These are phyloP conservation scores for Saccharomycopsis schoenii DNA, from an alignment of 805 yeast species.

Conservation along the genomic window DNA sequence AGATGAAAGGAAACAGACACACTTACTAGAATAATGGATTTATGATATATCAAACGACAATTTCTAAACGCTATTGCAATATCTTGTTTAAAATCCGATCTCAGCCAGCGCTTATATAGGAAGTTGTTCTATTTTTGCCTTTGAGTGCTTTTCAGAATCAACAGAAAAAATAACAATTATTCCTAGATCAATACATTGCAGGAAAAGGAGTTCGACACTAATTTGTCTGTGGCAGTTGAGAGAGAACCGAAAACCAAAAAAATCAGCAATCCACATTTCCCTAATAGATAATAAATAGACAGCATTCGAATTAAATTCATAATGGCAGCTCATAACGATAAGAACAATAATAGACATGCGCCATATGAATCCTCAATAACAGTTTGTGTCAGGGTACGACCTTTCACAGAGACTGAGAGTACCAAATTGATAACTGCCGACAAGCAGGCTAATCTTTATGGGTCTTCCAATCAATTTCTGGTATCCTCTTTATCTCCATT, in stretches of 20 bases:
- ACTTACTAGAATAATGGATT: background rate
- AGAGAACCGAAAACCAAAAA: too few species aligned
- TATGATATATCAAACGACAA: too few species aligned
- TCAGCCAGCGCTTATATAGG: background rate
- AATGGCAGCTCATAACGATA: constrained; percentile 1
- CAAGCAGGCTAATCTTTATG: constrained; percentile 29
- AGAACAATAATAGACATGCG: background rate
- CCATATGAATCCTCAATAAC: constrained; percentile 48
- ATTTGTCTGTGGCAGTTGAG: too few species aligned
- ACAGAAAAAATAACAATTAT: too few species aligned
- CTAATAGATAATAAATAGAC: too few species aligned
- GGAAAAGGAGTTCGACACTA: too few species aligned
- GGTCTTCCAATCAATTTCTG: constrained; percentile 26
- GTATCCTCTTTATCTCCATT: constrained; percentile 41
- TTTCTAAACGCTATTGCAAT: background rate
- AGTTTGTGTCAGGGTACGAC: constrained; percentile 77
- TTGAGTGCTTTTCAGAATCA: too few species aligned
- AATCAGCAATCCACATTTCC: too few species aligned
- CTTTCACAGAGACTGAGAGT: constrained; percentile 58
- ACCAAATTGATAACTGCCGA: constrained; percentile 32
- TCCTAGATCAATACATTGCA: too few species aligned
- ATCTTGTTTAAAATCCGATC: background rate
- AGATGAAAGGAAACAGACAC: background rate
- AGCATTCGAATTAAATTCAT: background rate
- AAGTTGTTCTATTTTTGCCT: too few species aligned